These are phyloP conservation scores for Podospora fimiseda DNA, from an alignment of 495 filamentous ascomycete genomes.

Conservation along the genomic window DNA sequence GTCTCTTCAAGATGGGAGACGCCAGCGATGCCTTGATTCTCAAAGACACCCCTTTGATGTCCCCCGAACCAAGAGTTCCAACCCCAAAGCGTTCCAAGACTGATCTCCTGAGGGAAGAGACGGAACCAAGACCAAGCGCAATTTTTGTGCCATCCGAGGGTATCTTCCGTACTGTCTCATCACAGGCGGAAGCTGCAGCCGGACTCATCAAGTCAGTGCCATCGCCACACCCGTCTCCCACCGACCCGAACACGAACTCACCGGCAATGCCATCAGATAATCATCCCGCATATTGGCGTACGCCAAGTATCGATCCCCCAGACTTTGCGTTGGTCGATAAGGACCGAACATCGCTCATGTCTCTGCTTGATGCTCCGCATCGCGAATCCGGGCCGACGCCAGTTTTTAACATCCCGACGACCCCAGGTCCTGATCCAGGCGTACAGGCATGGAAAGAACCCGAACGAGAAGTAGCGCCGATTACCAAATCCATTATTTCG, in stretches of 20 bases:
- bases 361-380: constrained; percentile 47
- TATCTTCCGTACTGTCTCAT: constrained; percentile 43
- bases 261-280: constrained; percentile 10
- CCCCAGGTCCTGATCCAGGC: constrained; percentile 17
- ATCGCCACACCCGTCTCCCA: constrained; percentile 3
- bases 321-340: constrained; percentile 38
- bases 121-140: constrained; percentile 30
- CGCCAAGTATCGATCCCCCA: constrained; percentile 47
- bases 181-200: constrained; percentile 35
- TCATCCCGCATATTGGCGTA: constrained; percentile 29
- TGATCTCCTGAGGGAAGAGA: constrained; percentile 18
- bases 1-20: constrained; percentile 29
- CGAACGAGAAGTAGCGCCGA: background rate
- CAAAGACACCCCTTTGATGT: constrained; percentile 22
- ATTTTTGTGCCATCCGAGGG: constrained; percentile 46
- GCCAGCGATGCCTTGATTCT: constrained; percentile 39
- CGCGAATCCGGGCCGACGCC: constrained; percentile 21
- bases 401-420: constrained; percentile 33
- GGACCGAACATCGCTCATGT: constrained; percentile 46
- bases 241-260: constrained; percentile 1
- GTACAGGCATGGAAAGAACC: constrained; percentile 4
- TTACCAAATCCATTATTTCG: background rate
- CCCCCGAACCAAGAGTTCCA: constrained; percentile 7
- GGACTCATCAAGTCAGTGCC: constrained; percentile 3
- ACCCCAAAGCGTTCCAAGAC: constrained; percentile 25